Conservation (phyloP, 2,329 filamentous ascomycete species). For the Waltergamsia citrina region DNA sequence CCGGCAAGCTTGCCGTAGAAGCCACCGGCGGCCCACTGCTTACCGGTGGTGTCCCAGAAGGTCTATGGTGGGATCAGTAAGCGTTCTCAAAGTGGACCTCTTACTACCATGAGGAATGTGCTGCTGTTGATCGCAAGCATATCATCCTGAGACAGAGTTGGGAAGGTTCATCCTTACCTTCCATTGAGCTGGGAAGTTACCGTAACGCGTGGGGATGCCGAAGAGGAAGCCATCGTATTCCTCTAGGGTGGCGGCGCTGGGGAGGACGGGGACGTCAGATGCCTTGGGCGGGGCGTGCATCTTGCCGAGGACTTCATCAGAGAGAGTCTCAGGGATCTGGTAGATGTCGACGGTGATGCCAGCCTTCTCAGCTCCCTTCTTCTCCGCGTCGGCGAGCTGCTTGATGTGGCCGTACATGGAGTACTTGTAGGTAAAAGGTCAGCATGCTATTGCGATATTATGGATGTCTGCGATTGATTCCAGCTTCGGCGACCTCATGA, state of each 20-base stretch:
- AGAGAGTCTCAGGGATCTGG: constrained; percentile 85
- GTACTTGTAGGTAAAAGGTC: constrained; percentile 57
- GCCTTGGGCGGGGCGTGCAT: constrained; percentile 82
- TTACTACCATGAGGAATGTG: too few relatives aligned
- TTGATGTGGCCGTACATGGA: constrained; percentile 90
- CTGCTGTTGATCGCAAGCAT: too few relatives aligned
- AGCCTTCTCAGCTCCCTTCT: constrained; percentile 79
- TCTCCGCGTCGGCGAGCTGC: constrained; percentile 79
- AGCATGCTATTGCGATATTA: too few relatives aligned
- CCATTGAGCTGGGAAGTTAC: constrained; percentile 96
- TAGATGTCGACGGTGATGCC: constrained; percentile 75
- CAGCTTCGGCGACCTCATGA: too few relatives aligned
- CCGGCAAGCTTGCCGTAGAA: constrained; percentile 86
- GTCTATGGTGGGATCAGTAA: too few relatives aligned
- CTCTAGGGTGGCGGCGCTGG: constrained; percentile 50
- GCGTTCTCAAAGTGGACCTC: too few relatives aligned
- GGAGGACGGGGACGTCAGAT: constrained; percentile 53
- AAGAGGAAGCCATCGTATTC: constrained; percentile 83
- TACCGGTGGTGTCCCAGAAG: constrained; percentile 86
- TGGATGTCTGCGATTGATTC: too few relatives aligned
- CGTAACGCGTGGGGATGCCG: constrained; percentile 91
- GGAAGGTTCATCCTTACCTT: constrained; percentile 44
- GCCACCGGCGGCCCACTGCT: constrained; percentile 69
- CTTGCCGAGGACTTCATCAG: constrained; percentile 73
- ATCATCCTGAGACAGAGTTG: too few relatives aligned